These are phyloP conservation scores for Isoetes taiwanensis DNA, from an alignment of 75 land plant genomes.

Conservation along the genomic window DNA sequence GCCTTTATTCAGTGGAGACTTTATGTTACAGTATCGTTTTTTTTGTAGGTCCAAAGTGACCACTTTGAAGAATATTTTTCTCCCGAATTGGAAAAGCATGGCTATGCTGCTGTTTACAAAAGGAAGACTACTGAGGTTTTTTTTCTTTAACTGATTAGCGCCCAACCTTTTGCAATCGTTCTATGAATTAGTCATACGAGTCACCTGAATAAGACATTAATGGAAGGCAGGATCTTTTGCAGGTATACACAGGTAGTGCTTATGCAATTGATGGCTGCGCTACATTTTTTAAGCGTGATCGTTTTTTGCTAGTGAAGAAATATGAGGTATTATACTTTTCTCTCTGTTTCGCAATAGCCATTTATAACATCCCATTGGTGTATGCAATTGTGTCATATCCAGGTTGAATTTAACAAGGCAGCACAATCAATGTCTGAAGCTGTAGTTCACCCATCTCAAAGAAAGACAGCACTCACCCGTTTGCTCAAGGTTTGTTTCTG, in stretches of 20 bases:
- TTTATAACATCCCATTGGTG: too few species aligned
- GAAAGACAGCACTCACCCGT: constrained; percentile 67
- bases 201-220: too few species aligned
- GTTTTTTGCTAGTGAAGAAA: constrained; percentile 88
- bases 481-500: constrained; percentile 56
- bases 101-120: constrained; percentile 12
- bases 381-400: too few species aligned
- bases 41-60: constrained; percentile 29
- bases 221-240: constrained; percentile 11
- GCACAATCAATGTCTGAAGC: constrained; percentile 91
- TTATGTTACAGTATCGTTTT: too few species aligned
- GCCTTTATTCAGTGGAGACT: too few species aligned
- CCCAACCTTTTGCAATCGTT: background rate
- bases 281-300: constrained; percentile 83
- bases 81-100: background rate
- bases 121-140: constrained; percentile 12
- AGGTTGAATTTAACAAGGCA: constrained; percentile 99
- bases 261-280: constrained; percentile 92
- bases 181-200: background rate
- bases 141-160: background rate
- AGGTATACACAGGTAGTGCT: constrained; percentile 59
- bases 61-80: background rate
- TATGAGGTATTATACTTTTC: constrained; percentile 79
- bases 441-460: constrained; percentile 44
- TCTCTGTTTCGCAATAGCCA: too few species aligned